A percentile compares a stretch with the other conserved stretches of the same genome.
phyloP scores from a whole-genome alignment of 108 stramenopile genomes.

The Cyclotella sp. region DNA sequence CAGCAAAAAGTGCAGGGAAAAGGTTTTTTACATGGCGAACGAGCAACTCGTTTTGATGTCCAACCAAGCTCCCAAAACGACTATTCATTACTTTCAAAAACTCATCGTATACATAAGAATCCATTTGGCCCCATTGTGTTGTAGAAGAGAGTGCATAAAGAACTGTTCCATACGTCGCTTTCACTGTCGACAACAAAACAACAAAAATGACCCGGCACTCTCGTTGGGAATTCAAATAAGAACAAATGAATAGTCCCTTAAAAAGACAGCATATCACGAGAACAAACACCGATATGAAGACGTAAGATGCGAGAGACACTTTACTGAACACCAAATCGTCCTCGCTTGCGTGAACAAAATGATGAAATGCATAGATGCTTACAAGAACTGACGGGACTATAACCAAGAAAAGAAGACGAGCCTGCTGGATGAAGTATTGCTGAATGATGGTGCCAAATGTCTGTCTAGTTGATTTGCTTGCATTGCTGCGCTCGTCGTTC shows the following conservation, averaged over 20 bases:
- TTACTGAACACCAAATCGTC: conserved; percentile 20
- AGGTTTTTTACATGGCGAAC: neutral
- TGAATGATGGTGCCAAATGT: neutral
- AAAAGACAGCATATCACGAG: conserved; percentile 12
- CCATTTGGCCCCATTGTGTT: conserved; percentile 17
- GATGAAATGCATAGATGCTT: conserved; percentile 1
- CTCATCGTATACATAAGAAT: conserved; percentile 12
- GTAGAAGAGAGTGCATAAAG: conserved; percentile 30
- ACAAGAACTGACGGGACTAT: conserved; percentile 7
- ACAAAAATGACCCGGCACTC: conserved; percentile 15
- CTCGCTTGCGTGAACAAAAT: neutral
- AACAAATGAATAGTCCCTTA: neutral
- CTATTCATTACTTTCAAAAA: conserved; percentile 12
- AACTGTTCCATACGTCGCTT: conserved; percentile 28
- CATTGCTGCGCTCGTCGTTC: neutral
- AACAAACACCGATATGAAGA: conserved; percentile 16
- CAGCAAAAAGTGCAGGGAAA: conserved; percentile 17
- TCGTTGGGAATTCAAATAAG: conserved; percentile 2
- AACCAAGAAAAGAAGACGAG: neutral
- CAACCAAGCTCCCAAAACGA: conserved; percentile 1
- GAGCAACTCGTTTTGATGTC: conserved; percentile 19
- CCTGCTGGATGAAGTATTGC: neutral
- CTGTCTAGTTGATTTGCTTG: neutral
- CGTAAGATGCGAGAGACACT: conserved; percentile 11
- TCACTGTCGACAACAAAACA: conserved; percentile 28